Percentiles rank a stretch among this genome's conserved stretches.
phyloP scores from a whole-genome alignment of 2,329 filamentous ascomycete species.

The Fusarium sarcochroum region DNA sequence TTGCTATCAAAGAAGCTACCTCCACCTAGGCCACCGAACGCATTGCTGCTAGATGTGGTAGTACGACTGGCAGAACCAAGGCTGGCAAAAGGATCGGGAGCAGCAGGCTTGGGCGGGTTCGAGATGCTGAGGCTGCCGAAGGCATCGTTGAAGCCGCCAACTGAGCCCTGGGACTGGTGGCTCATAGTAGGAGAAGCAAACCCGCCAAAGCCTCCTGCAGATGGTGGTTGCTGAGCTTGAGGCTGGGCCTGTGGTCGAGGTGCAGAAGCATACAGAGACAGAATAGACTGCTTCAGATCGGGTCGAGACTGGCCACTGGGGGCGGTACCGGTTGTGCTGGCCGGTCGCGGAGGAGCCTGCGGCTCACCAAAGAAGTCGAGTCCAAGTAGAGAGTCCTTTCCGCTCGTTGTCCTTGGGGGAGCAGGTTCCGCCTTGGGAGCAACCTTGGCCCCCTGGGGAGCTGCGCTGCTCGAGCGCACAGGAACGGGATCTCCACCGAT shows the following conservation, averaged over 20 bases:
- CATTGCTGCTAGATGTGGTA: conserved; percentile 54
- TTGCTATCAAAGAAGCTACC: conserved; percentile 88
- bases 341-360: conserved; percentile 81
- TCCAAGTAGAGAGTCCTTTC: conserved; percentile 91
- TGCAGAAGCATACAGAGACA: conserved; percentile 91
- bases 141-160: conserved; percentile 82
- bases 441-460: conserved; percentile 71
- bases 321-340: conserved; percentile 80
- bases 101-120: conserved; percentile 59
- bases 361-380: conserved; percentile 90
- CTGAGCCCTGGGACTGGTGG: conserved; percentile 64
- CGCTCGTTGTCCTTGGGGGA: conserved; percentile 76
- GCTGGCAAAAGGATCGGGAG: conserved; percentile 72
- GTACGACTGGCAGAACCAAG: conserved; percentile 58
- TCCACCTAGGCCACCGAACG: conserved; percentile 72
- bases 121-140: conserved; percentile 67
- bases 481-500: conserved; percentile 82
- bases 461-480: conserved; percentile 81
- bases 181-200: conserved; percentile 71
- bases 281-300: conserved; percentile 96
- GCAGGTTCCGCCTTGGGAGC: conserved; percentile 74
- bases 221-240: conserved; percentile 62
- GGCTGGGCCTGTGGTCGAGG: conserved; percentile 79
- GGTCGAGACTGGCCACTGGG: conserved; percentile 80
- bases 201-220: conserved; percentile 75